Evolutionary conservation across 2,329 filamentous ascomycete genomes (phyloP).

Genomic region (Emydomyces testavorans): DNA sequence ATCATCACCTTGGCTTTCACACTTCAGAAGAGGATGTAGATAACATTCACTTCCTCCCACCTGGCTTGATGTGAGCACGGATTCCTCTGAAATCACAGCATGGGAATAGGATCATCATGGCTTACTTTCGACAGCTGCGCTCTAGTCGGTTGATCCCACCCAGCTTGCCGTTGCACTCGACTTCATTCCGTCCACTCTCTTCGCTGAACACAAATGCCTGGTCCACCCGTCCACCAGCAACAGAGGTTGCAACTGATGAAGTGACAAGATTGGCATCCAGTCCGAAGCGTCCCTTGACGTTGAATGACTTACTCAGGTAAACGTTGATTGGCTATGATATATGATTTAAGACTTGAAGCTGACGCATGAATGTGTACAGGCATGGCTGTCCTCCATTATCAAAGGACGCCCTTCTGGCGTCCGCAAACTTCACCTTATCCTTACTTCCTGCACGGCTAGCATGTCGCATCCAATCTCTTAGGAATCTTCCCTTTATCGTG

Average conservation of each 20-base stretch:
- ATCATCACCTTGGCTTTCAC: too few relatives aligned
- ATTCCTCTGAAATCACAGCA: background rate
- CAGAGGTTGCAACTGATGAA: slow-evolving; percentile 57
- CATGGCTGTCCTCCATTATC: slow-evolving; percentile 77
- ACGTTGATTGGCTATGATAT: slow-evolving; percentile 16
- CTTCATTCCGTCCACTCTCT: slow-evolving; percentile 3
- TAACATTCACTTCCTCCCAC: background rate
- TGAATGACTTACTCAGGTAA: slow-evolving; percentile 81
- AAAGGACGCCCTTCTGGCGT: slow-evolving; percentile 66
- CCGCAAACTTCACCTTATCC: slow-evolving; percentile 89
- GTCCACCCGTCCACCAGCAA: slow-evolving; percentile 37
- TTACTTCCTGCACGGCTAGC: slow-evolving; percentile 86
- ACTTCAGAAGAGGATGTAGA: too few relatives aligned
- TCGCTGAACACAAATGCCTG: slow-evolving; percentile 21
- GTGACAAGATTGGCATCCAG: slow-evolving; percentile 67
- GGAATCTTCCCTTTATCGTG: slow-evolving; percentile 92
- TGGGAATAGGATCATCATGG: slow-evolving; percentile 16
- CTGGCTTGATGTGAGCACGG: background rate
- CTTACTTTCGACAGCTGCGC: slow-evolving; percentile 15
- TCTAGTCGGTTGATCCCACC: slow-evolving; percentile 9
- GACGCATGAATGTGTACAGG: slow-evolving; percentile 27
- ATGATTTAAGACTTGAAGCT: slow-evolving; percentile 9
- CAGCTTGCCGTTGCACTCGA: background rate
- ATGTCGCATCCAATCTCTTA: slow-evolving; percentile 81
- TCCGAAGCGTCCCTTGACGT: slow-evolving; percentile 67